These are phyloP conservation scores for Trametes punicea DNA, from an alignment of 768 basidiomycete genomes.

Conservation along the genomic window DNA sequence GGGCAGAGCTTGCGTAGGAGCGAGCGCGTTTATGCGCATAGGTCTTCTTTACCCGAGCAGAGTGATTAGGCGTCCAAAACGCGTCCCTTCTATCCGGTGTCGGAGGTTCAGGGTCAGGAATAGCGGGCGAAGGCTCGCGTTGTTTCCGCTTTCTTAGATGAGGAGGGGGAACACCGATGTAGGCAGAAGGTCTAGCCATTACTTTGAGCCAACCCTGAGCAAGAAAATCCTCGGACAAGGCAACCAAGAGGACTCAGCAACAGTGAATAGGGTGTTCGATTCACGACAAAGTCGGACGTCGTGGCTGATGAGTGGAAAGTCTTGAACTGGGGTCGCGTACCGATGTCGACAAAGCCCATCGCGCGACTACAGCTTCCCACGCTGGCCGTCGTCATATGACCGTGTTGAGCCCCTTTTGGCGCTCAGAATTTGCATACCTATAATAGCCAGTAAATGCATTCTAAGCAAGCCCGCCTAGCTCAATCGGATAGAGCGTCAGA, in stretches of 20 bases:
- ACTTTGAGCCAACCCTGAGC: too few species aligned
- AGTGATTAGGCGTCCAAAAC: slow-evolving; percentile 1
- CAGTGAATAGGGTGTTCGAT: too few species aligned
- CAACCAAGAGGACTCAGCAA: too few species aligned
- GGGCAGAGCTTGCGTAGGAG: neutral
- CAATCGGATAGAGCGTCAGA: slow-evolving; percentile 49
- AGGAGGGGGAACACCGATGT: neutral
- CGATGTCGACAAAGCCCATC: too few species aligned
- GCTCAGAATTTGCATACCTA: neutral
- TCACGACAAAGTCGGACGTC: too few species aligned
- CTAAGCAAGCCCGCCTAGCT: slow-evolving; percentile 12
- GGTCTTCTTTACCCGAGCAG: slow-evolving; percentile 6
- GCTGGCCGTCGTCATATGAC: neutral
- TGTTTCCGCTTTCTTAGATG: slow-evolving; percentile 4
- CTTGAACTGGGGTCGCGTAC: too few species aligned
- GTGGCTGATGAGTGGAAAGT: too few species aligned
- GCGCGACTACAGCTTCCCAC: too few species aligned
- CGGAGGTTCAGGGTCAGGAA: slow-evolving; percentile 3
- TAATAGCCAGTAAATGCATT: neutral
- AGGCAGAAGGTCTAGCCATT: neutral
- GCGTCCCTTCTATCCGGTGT: neutral
- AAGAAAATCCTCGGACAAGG: too few species aligned
- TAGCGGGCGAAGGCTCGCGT: slow-evolving; percentile 9
- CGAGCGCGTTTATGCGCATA: slow-evolving; percentile 12
- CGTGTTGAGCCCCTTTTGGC: too few species aligned